A percentile compares a stretch with the other conserved stretches of the same genome.
These are phyloP conservation scores for Botrytis tulipae DNA, from an alignment of 2,329 filamentous ascomycete species.

Conservation along the genomic window DNA sequence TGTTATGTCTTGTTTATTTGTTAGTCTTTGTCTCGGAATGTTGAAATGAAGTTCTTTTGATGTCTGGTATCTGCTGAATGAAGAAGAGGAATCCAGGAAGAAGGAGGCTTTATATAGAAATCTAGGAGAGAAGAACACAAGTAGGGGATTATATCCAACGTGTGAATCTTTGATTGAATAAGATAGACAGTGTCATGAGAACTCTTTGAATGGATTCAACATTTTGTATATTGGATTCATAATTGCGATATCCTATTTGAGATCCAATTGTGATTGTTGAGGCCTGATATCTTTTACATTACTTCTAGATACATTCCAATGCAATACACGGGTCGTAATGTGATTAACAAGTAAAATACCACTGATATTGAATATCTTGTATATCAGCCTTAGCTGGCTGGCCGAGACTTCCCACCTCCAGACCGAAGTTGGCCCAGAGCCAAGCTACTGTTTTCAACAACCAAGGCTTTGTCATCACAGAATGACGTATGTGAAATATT, in stretches of 20 bases:
- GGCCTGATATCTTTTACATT: neutral
- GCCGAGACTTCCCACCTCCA: neutral
- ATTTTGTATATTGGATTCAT: neutral
- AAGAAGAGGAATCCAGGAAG: neutral
- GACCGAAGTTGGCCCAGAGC: neutral
- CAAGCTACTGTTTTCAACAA: neutral
- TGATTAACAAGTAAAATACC: neutral
- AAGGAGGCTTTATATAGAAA: neutral
- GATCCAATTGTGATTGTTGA: slow-evolving; percentile 7
- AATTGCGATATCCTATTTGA: neutral
- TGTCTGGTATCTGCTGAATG: neutral
- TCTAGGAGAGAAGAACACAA: too few relatives aligned
- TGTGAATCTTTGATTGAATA: slow-evolving; percentile 1
- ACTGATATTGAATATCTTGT: neutral
- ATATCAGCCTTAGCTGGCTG: neutral
- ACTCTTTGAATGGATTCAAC: neutral
- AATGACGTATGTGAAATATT: neutral
- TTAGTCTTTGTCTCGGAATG: neutral
- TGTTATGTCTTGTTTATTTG: neutral
- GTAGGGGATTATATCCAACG: neutral
- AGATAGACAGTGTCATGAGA: neutral
- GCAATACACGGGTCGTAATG: neutral
- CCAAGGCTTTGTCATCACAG: neutral
- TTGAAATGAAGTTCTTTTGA: neutral
- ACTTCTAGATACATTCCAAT: neutral